These are phyloP conservation scores for Xylaria cubensis DNA, from an alignment of 495 filamentous ascomycete genomes.

Conservation along the genomic window DNA sequence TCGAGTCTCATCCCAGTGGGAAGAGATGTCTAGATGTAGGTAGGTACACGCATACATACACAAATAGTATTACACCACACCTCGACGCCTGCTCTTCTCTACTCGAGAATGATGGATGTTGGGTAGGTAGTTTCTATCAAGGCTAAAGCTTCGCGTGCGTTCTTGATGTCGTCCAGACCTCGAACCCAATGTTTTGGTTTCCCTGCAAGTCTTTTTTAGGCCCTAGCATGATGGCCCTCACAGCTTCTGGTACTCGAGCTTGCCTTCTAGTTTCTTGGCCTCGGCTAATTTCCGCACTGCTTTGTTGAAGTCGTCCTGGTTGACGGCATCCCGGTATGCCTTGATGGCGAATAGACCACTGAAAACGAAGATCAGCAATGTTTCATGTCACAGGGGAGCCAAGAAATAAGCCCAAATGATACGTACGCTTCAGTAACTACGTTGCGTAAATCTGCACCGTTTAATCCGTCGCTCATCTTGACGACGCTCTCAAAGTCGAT, in stretches of 20 bases:
- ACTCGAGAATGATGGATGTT: neutral
- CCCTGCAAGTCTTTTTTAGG: neutral
- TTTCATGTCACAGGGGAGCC: neutral
- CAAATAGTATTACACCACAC: constrained; percentile 22
- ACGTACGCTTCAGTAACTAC: constrained; percentile 98
- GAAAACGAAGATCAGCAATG: constrained; percentile 33
- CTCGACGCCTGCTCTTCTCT: neutral
- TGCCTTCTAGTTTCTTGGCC: constrained; percentile 97
- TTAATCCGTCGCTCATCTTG: constrained; percentile 98
- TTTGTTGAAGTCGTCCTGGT: constrained; percentile 99
- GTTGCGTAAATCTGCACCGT: constrained; percentile 96
- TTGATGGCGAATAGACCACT: constrained; percentile 97
- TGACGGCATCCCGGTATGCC: constrained; percentile 92
- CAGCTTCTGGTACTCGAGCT: constrained; percentile 96
- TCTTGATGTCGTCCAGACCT: neutral
- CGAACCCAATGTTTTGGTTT: neutral
- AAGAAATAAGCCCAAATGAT: neutral
- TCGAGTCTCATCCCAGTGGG: neutral
- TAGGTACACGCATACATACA: constrained; percentile 8
- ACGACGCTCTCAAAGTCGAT: constrained; percentile 99
- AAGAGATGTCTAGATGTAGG: constrained; percentile 7
- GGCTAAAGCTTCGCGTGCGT: neutral
- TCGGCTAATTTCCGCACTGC: constrained; percentile 96
- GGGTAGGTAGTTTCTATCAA: neutral
- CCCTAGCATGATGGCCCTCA: constrained; percentile 50